Evolutionary conservation across 2,329 filamentous ascomycete genomes (phyloP).

Genomic region (Aspergillus jensenii): DNA sequence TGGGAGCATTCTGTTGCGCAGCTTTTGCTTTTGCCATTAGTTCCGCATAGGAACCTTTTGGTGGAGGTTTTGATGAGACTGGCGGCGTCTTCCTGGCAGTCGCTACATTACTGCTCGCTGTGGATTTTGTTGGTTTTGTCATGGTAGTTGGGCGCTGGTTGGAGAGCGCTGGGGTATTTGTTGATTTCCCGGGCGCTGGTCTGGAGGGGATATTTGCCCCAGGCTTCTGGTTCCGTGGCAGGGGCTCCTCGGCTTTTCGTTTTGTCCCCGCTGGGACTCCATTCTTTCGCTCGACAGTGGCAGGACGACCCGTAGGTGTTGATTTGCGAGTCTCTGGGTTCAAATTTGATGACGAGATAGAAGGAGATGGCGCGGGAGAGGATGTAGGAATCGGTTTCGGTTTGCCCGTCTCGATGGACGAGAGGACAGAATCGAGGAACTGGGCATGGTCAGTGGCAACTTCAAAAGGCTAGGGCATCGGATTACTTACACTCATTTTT

Average conservation of each 20-base stretch:
- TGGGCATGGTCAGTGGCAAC: constrained; percentile 27
- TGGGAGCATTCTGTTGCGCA: constrained; percentile 47
- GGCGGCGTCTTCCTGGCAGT: constrained; percentile 19
- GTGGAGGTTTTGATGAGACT: constrained; percentile 45
- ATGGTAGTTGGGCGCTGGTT: constrained; percentile 21
- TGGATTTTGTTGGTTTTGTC: constrained; percentile 21
- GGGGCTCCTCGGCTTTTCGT: constrained; percentile 45
- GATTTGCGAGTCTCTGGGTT: constrained; percentile 26
- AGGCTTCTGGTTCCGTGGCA: constrained; percentile 30
- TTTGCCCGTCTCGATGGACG: constrained; percentile 49
- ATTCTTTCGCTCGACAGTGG: constrained; percentile 19
- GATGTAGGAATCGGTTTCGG: constrained; percentile 29
- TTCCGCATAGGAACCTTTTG: constrained; percentile 60
- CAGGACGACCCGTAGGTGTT: constrained; percentile 14
- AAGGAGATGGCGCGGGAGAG: constrained; percentile 23
- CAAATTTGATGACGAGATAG: constrained; percentile 21
- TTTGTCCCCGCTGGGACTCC: constrained; percentile 31
- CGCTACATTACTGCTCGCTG: constrained; percentile 18
- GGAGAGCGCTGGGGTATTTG: constrained; percentile 19
- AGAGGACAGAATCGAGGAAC: constrained; percentile 54
- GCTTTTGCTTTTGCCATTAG: constrained; percentile 60
- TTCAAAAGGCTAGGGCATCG: neutral
- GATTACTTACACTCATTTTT: constrained; percentile 40
- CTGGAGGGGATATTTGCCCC: constrained; percentile 21
- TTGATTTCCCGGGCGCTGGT: constrained; percentile 9